phyloP scores from a whole-genome alignment of 345 rosid genomes.

The Acer campestre region DNA sequence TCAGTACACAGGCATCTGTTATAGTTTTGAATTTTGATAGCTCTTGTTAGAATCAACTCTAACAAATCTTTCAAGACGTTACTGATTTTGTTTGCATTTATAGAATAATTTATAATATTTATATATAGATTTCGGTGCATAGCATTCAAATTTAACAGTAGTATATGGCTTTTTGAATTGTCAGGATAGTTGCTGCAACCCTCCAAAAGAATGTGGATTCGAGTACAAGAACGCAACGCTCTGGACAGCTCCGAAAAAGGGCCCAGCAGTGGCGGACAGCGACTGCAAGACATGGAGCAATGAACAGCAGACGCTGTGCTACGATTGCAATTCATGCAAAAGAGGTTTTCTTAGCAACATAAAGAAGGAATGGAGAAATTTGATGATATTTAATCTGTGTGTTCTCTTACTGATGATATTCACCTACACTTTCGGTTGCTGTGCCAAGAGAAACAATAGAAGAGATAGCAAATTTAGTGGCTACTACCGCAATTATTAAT shows the following conservation, averaged over 20 bases:
- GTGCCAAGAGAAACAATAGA: slow-evolving; percentile 31
- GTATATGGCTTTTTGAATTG: neutral
- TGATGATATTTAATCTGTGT: slow-evolving; percentile 23
- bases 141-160: too few relatives aligned
- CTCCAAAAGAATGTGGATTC: slow-evolving; percentile 41
- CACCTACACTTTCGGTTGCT: slow-evolving; percentile 30
- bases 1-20: too few relatives aligned
- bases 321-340: slow-evolving; percentile 50
- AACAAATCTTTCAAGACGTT: too few relatives aligned
- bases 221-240: slow-evolving; percentile 31
- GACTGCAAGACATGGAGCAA: slow-evolving; percentile 45
- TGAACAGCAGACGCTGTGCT: slow-evolving; percentile 35
- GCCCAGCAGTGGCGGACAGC: slow-evolving; percentile 2
- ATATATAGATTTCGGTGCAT: too few relatives aligned
- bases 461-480: neutral
- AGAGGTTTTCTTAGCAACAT: slow-evolving; percentile 38
- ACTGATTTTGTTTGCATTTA: too few relatives aligned
- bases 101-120: too few relatives aligned
- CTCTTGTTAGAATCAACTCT: too few relatives aligned
- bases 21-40: too few relatives aligned
- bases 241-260: slow-evolving; percentile 20
- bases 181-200: slow-evolving; percentile 49
- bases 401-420: slow-evolving; percentile 18
- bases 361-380: slow-evolving; percentile 31
- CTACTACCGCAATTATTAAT: neutral